Conservation (phyloP, 176 grass and related monocot genomes). For the Aegilops bicornis region DNA sequence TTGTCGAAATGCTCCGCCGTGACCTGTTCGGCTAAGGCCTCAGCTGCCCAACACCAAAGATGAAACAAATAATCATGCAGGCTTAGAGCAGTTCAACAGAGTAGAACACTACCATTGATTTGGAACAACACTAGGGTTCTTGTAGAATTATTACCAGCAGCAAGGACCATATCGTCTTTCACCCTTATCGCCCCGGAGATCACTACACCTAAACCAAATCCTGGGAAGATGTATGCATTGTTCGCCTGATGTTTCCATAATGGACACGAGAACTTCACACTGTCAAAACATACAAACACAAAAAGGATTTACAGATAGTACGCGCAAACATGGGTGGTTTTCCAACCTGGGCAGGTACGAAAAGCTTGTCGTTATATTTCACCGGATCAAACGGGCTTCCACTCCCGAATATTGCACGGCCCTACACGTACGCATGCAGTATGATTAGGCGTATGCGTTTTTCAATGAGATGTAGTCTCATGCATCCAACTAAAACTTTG, state of each 20-base stretch:
- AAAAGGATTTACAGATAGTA: background rate
- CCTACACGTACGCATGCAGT: constrained; percentile 32
- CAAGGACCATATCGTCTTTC: constrained; percentile 79
- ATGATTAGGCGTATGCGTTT: constrained; percentile 4
- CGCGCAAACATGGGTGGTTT: background rate
- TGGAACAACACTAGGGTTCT: background rate
- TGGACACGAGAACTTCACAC: constrained; percentile 11
- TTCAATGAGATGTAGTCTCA: background rate
- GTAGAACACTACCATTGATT: background rate
- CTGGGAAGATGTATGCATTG: constrained; percentile 97
- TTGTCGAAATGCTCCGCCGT: constrained; percentile 70
- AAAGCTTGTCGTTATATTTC: constrained; percentile 66
- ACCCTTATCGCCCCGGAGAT: constrained; percentile 79
- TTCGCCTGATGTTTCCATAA: constrained; percentile 60
- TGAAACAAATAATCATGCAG: constrained; percentile 1
- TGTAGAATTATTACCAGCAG: constrained; percentile 73
- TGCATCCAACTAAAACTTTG: background rate
- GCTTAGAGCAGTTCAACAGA: background rate
- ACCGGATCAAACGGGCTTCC: constrained; percentile 94
- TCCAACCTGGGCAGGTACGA: constrained; percentile 77
- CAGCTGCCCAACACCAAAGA: constrained; percentile 48
- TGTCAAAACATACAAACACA: background rate
- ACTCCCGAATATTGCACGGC: constrained; percentile 86
- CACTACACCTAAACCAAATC: constrained; percentile 85
- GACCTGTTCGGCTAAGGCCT: constrained; percentile 69